Evolutionary conservation across 345 rosid species (phyloP).

Genomic region (Eucalyptus globulus): DNA sequence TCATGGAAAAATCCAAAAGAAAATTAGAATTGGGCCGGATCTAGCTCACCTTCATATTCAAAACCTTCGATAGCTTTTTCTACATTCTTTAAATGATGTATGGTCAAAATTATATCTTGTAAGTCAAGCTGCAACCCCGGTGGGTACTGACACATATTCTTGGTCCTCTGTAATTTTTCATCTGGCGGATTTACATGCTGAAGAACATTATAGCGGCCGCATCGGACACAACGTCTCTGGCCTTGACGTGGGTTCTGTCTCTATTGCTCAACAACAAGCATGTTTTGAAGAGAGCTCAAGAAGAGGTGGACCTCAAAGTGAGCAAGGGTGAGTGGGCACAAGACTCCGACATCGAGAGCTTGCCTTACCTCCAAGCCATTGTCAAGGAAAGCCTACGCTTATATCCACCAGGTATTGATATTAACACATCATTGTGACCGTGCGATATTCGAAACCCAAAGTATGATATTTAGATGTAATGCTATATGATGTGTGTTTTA

Average conservation of each 20-base stretch:
- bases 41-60: background rate
- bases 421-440: background rate
- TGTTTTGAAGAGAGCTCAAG: conserved; percentile 17
- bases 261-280: background rate
- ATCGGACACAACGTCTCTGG: background rate
- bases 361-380: conserved; percentile 37
- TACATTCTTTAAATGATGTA: background rate
- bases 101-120: background rate
- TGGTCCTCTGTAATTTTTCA: background rate
- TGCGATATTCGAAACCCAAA: background rate
- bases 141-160: background rate
- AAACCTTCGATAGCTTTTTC: background rate
- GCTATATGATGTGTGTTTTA: background rate
- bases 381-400: conserved; percentile 48
- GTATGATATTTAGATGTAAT: background rate
- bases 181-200: background rate
- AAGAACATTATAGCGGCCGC: conserved; percentile 10
- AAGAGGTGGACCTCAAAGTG: conserved; percentile 33
- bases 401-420: conserved; percentile 17
- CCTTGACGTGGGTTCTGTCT: background rate
- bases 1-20: background rate
- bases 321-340: conserved; percentile 37
- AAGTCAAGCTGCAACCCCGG: background rate
- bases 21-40: background rate
- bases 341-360: conserved; percentile 34